Conservation (phyloP, 2,329 filamentous ascomycete genomes). For the Cladosporium sp. region DNA sequence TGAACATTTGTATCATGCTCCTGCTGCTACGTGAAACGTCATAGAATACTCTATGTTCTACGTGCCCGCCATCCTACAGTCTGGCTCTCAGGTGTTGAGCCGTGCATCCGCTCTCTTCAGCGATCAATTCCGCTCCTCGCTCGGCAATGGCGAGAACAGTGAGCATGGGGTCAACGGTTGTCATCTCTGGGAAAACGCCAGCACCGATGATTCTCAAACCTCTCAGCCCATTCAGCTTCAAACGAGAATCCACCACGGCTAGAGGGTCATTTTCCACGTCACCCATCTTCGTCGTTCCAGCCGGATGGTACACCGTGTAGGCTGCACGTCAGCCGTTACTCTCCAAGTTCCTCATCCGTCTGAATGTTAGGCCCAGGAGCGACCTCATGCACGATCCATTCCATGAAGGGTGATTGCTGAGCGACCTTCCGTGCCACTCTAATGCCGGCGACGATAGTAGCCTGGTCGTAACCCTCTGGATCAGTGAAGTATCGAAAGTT, state of each 20-base stretch:
- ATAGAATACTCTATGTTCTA: too few species aligned
- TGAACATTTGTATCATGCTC: too few species aligned
- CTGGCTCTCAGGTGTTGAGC: too few species aligned
- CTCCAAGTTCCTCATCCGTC: constrained; percentile 72
- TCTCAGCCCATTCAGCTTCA: constrained; percentile 71
- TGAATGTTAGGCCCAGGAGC: constrained; percentile 69
- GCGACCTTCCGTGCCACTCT: constrained; percentile 72
- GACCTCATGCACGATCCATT: constrained; percentile 77
- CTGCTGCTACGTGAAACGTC: too few species aligned
- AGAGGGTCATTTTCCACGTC: constrained; percentile 61
- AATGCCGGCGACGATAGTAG: constrained; percentile 74
- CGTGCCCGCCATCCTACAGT: too few species aligned
- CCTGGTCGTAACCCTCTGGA: constrained; percentile 76
- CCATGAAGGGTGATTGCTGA: constrained; percentile 68
- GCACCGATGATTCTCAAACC: constrained; percentile 77
- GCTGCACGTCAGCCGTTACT: constrained; percentile 76
- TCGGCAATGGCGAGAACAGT: constrained; percentile 81
- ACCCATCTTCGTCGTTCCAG: constrained; percentile 87
- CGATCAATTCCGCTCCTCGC: constrained; percentile 77
- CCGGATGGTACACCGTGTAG: constrained; percentile 86
- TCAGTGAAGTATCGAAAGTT: constrained; percentile 90
- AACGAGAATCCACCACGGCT: constrained; percentile 72
- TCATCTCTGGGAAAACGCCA: constrained; percentile 82
- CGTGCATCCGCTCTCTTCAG: constrained; percentile 66
- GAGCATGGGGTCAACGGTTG: constrained; percentile 83